A percentile compares a stretch with the other conserved stretches of the same genome.
These are phyloP conservation scores for Schwanniomyces vanrijiae DNA, from an alignment of 805 yeast species.

Conservation along the genomic window DNA sequence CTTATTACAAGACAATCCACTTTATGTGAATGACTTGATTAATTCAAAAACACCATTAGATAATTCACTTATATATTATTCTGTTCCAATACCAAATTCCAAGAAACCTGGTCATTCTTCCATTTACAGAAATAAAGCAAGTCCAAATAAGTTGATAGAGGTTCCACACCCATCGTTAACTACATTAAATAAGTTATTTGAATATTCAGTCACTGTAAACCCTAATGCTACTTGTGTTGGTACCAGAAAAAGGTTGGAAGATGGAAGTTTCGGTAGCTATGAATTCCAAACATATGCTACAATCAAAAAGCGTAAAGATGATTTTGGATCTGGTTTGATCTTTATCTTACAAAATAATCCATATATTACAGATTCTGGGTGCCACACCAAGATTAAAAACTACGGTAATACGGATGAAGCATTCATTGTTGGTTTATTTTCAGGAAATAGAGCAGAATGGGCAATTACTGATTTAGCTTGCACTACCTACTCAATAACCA, in stretches of 20 bases:
- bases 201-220: constrained; percentile 35
- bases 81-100: constrained; percentile 37
- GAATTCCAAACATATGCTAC: constrained; percentile 24
- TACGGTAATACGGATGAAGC: constrained; percentile 16
- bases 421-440: constrained; percentile 57
- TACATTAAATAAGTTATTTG: constrained; percentile 48
- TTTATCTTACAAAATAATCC: constrained; percentile 33
- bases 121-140: constrained; percentile 43
- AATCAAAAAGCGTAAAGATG: constrained; percentile 21
- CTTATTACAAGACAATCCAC: constrained; percentile 14
- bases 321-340: constrained; percentile 40
- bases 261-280: constrained; percentile 33
- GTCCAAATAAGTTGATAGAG: constrained; percentile 27
- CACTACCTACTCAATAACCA: constrained; percentile 43
- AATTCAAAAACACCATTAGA: constrained; percentile 10
- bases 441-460: constrained; percentile 69
- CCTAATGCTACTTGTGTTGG: constrained; percentile 48
- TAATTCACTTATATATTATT: constrained; percentile 2
- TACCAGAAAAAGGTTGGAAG: constrained; percentile 26
- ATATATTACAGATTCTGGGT: constrained; percentile 22
- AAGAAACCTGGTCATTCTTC: constrained; percentile 49
- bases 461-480: constrained; percentile 67
- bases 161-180: constrained; percentile 43
- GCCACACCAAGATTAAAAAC: constrained; percentile 24
- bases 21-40: constrained; percentile 11